phyloP scores from a whole-genome alignment of 352 stramenopile species.

The Pythium phragmiticola region DNA sequence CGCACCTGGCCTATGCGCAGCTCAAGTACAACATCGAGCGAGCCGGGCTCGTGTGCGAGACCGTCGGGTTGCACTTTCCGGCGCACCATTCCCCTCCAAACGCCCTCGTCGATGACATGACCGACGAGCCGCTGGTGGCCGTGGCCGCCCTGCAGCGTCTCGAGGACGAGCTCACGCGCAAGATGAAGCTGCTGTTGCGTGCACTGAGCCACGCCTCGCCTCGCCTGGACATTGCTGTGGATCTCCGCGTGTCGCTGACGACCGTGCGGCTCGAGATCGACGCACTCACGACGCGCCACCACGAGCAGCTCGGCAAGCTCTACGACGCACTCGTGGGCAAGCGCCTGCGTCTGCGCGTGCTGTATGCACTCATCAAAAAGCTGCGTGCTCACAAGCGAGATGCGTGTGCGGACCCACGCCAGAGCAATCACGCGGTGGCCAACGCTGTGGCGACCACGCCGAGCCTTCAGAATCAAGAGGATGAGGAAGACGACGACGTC shows the following conservation, averaged over 20 bases:
- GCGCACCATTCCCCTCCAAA: not conserved
- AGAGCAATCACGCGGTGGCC: not conserved
- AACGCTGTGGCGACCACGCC: not conserved
- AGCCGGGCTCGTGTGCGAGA: not conserved
- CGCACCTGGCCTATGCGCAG: constrained; percentile 3
- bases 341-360: not conserved
- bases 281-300: not conserved
- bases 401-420: not conserved
- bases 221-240: not conserved
- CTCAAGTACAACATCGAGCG: not conserved
- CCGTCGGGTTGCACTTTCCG: not conserved
- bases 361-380: not conserved
- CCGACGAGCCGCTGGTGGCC: not conserved
- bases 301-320: not conserved
- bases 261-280: not conserved
- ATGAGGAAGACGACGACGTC: constrained; percentile 5
- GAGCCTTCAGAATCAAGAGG: not conserved
- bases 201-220: not conserved
- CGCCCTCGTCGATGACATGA: not conserved
- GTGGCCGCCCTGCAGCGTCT: not conserved
- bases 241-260: not conserved
- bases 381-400: not conserved
- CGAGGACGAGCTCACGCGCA: not conserved
- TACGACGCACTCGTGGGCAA: constrained; percentile 4
- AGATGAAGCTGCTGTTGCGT: not conserved